Evolutionary conservation across 352 stramenopile genomes (phyloP), one percentile per base, ranked within the genome.

Genomic region (Halophytophthora batemanensis): DNA sequence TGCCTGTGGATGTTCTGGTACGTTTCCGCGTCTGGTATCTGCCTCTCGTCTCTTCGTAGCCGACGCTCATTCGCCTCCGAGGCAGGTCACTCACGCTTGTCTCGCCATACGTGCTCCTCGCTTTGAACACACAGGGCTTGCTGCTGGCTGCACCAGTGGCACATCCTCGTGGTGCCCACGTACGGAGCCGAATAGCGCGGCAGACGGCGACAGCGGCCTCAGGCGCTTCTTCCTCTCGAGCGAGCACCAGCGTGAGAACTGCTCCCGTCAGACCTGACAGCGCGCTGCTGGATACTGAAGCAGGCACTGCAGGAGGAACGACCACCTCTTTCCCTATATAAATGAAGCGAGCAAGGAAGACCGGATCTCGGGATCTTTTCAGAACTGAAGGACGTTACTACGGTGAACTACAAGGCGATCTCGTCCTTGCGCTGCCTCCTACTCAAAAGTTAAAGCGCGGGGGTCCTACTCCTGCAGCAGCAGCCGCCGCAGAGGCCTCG

Each of bases 1-100:
- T 95, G 84, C 59, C 68, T 95, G 57, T 95, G 84, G 84, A 84
- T 95, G 66, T 93, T 95, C 64, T 95, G 84, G 84, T 90, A 61
- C 66, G 67, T 51, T 38, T 49, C 15, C 25, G 12, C 33, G 33
- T 3, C n/a, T n/a, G n/a, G n/a, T n/a, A n/a, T n/a, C n/a, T n/a
- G 3, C 3, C 2, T 17, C 3, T 3, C 19, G 3, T 19, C 15
- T 18, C 25, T 40, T 34, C 21, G 39, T 40, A 13, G 17, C n/a
- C 2, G 17, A 29, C 31, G 11, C 13, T 12, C 29, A 35, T 35
- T 13, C 29, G 29, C 6, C 25, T 45, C 19, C 28, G n/a, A 21
- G 38, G 15, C 34, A 12, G 6, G 17, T 23, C 42, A 22, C 28
- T 50, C 6, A 46, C 41, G 40, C 39, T 31, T 48, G n/a, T 34